phyloP scores from a whole-genome alignment of 1,139 yeast genomes.

The Neolecta irregularis region DNA sequence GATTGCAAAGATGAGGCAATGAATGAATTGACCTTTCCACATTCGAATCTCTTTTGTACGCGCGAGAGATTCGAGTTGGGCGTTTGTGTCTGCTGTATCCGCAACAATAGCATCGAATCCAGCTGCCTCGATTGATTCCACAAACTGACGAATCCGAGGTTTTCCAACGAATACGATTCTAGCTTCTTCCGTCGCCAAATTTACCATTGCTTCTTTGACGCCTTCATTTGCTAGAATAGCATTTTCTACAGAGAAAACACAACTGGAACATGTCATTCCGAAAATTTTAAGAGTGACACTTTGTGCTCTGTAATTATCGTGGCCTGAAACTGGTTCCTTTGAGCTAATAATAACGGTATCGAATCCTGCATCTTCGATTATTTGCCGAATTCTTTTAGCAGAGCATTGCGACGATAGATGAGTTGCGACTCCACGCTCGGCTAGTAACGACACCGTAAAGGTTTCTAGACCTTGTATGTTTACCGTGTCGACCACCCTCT shows the following conservation, averaged over 20 bases:
- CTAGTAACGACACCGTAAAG: no score
- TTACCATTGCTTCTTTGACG: conserved; percentile 39
- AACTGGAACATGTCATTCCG: conserved; percentile 87
- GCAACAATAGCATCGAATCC: conserved; percentile 37
- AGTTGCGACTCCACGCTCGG: no score
- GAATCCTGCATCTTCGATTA: no score
- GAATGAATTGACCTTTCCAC: conserved; percentile 47
- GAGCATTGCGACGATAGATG: no score
- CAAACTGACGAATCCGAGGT: conserved; percentile 22
- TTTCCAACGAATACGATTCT: conserved; percentile 34
- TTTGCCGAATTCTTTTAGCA: no score
- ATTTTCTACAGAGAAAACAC: conserved; percentile 48
- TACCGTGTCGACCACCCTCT: no score
- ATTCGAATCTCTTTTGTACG: conserved; percentile 54
- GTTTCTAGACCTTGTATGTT: no score
- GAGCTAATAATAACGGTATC: no score
- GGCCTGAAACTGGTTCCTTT: no score
- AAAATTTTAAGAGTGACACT: no score
- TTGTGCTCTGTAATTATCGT: no score
- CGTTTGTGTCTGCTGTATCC: conserved; percentile 31
- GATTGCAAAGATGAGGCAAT: conserved; percentile 38
- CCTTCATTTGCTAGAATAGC: conserved; percentile 37
- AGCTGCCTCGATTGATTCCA: conserved; percentile 43
- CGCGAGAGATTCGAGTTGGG: conserved; percentile 56
- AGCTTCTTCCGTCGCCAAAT: conserved; percentile 63